phyloP scores from a whole-genome alignment of 768 basidiomycete species.

The Rhizopogon vulgaris region DNA sequence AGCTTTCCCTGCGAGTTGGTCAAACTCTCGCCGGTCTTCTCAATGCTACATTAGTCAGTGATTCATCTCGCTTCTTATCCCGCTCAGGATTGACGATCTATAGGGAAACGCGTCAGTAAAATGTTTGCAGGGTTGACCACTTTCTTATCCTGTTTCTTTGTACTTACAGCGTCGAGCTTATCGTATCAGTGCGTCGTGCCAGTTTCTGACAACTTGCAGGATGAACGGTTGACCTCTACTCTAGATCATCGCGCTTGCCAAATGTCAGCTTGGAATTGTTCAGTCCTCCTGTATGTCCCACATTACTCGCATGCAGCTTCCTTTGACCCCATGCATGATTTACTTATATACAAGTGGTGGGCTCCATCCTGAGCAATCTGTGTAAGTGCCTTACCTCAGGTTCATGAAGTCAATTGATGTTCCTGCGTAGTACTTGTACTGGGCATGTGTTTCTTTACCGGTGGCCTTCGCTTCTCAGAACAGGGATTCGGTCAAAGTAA shows the following conservation, averaged over 20 bases:
- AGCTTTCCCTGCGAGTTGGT: conserved; percentile 67
- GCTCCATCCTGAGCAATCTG: conserved; percentile 69
- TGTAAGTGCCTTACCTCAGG: conserved; percentile 26
- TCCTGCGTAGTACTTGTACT: conserved; percentile 77
- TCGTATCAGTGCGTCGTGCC: conserved; percentile 51
- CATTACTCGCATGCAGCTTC: background rate
- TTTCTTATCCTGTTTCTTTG: too few species aligned
- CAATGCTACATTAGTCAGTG: conserved; percentile 64
- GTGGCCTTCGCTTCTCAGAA: conserved; percentile 60
- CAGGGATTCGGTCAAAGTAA: conserved; percentile 63
- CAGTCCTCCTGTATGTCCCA: conserved; percentile 56
- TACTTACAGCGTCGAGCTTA: conserved; percentile 40
- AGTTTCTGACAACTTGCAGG: background rate
- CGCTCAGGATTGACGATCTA: background rate
- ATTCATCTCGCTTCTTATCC: background rate
- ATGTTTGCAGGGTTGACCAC: background rate
- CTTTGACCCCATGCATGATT: background rate
- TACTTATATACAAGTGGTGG: conserved; percentile 46
- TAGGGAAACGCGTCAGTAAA: conserved; percentile 51
- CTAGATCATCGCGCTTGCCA: conserved; percentile 64
- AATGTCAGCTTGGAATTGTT: conserved; percentile 71
- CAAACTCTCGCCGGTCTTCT: conserved; percentile 70
- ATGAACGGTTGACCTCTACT: background rate
- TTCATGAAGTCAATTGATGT: conserved; percentile 36
- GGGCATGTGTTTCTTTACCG: conserved; percentile 29